phyloP scores from a whole-genome alignment of 306 rosid genomes.

The Malus sieversii region DNA sequence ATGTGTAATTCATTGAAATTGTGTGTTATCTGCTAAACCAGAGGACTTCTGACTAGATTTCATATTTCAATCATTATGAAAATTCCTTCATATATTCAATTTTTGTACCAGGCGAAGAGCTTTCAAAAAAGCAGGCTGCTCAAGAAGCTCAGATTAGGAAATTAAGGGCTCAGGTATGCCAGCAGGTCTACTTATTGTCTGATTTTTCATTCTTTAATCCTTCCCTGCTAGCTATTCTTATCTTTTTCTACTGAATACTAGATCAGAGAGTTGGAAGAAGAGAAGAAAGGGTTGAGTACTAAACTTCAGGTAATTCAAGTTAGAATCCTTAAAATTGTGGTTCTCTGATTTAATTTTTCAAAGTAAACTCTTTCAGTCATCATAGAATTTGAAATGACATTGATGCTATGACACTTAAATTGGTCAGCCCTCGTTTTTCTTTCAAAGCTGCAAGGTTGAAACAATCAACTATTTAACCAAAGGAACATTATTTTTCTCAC shows the following conservation, averaged over 20 bases:
- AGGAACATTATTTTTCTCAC: not conserved
- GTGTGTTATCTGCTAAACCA: not conserved
- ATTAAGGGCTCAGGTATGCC: constrained; percentile 81
- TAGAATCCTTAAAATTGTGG: not conserved
- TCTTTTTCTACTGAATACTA: constrained; percentile 57
- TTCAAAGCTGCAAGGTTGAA: not conserved
- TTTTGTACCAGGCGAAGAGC: constrained; percentile 81
- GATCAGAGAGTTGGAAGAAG: constrained; percentile 99
- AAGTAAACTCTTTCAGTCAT: not conserved
- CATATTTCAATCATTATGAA: not conserved
- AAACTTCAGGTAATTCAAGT: constrained; percentile 79
- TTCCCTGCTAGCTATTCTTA: constrained; percentile 11
- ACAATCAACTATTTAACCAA: not conserved
- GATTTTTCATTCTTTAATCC: constrained; percentile 13
- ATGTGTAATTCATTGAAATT: not conserved
- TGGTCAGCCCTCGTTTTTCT: not conserved
- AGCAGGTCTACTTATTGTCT: constrained; percentile 16
- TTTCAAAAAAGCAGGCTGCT: constrained; percentile 96
- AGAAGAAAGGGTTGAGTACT: constrained; percentile 86
- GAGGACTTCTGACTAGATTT: not conserved
- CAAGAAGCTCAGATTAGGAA: constrained; percentile 88
- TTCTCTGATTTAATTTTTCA: not conserved
- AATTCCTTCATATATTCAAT: not conserved
- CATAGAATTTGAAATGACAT: not conserved
- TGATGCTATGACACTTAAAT: not conserved